phyloP scores from a whole-genome alignment of 163 green algal species.

The Prototheca cutis region DNA sequence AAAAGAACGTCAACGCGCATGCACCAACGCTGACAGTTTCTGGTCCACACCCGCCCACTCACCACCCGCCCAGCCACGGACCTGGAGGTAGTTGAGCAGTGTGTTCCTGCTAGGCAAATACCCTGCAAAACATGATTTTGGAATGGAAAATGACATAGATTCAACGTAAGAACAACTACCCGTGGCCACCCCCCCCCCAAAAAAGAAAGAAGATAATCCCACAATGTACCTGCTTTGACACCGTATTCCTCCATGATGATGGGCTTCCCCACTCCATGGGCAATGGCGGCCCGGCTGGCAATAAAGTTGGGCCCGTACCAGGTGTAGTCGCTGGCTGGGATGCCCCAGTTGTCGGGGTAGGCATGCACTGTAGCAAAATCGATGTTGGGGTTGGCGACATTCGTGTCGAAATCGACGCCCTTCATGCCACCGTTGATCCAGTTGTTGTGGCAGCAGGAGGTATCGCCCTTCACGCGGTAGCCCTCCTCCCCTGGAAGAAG shows the following conservation, averaged over 20 bases:
- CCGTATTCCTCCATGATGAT: conserved; percentile 36
- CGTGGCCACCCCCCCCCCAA: no score
- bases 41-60: neutral
- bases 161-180: no score
- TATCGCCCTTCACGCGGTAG: conserved; percentile 9
- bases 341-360: conserved; percentile 41
- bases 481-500: conserved; percentile 17
- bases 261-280: conserved; percentile 13
- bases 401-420: conserved; percentile 37
- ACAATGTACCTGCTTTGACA: no score
- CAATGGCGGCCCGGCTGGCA: conserved; percentile 7
- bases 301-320: conserved; percentile 20
- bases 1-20: no score
- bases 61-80: neutral
- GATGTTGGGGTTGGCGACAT: conserved; percentile 17
- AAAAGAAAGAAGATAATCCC: no score
- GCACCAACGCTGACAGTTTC: no score
- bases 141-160: no score
- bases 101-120: conserved; percentile 7
- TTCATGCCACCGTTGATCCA: conserved; percentile 24
- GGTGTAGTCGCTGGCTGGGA: conserved; percentile 12
- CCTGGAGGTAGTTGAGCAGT: conserved; percentile 11
- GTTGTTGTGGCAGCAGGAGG: conserved; percentile 8
- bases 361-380: conserved; percentile 35
- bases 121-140: no score